phyloP scores from a whole-genome alignment of 1,139 yeast genomes.

The Protomyces inundatus region DNA sequence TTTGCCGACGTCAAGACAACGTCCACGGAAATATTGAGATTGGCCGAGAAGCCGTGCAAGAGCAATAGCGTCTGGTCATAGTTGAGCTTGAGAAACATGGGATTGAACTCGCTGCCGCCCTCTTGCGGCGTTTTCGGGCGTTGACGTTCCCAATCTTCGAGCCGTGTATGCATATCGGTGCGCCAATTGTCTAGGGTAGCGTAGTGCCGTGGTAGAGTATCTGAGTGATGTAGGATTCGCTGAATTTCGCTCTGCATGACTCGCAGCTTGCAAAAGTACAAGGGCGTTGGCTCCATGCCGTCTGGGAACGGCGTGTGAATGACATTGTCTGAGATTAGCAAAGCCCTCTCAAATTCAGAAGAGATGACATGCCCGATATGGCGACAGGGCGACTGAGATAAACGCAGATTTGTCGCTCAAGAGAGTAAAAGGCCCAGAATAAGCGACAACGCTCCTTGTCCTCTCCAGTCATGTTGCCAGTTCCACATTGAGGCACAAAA shows the following conservation, averaged over 20 bases:
- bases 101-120: constrained; percentile 71
- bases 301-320: constrained; percentile 17
- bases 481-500: constrained; percentile 37
- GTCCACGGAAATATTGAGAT: constrained; percentile 51
- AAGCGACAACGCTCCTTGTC: constrained; percentile 66
- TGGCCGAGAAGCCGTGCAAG: constrained; percentile 73
- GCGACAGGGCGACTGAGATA: constrained; percentile 70
- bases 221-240: constrained; percentile 61
- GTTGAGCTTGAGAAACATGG: constrained; percentile 64
- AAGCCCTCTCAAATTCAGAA: not conserved
- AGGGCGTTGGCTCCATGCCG: constrained; percentile 41
- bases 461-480: constrained; percentile 1
- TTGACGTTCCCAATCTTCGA: constrained; percentile 58
- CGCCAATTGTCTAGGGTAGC: constrained; percentile 58
- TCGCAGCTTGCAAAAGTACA: constrained; percentile 52
- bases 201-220: constrained; percentile 63
- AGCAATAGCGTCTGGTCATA: constrained; percentile 70
- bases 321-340: constrained; percentile 41
- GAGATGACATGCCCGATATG: constrained; percentile 40
- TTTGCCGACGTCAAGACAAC: constrained; percentile 61
- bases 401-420: constrained; percentile 73
- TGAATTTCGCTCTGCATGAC: constrained; percentile 74
- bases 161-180: constrained; percentile 45
- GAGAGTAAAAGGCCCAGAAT: constrained; percentile 83
- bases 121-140: constrained; percentile 54